Evolutionary conservation across 768 basidiomycete genomes (phyloP).

Genomic region (Auricularia sp.): DNA sequence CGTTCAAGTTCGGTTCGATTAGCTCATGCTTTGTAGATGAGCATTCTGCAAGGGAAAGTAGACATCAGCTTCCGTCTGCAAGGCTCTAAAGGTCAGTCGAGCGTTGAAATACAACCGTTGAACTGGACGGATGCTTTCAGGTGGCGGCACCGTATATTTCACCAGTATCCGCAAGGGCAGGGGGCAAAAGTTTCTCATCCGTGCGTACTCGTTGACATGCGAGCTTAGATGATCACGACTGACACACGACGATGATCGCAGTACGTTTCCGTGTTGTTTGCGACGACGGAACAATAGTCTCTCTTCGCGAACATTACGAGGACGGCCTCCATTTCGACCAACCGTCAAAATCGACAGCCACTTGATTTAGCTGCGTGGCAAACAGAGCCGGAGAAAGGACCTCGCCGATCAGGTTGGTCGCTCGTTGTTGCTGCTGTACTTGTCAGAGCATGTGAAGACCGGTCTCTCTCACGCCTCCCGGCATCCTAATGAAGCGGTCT

Average conservation of each 20-base stretch:
- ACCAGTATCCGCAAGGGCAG: conserved; percentile 73
- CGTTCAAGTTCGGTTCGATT: not conserved
- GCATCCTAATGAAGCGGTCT: too few species aligned
- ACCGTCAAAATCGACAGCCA: not conserved
- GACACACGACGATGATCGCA: conserved; percentile 16
- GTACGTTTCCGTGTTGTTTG: conserved; percentile 61
- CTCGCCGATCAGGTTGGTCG: too few species aligned
- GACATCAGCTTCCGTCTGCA: conserved; percentile 69
- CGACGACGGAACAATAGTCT: conserved; percentile 45
- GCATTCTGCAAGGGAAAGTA: conserved; percentile 64
- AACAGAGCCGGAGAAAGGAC: too few species aligned
- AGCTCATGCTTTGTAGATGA: conserved; percentile 38
- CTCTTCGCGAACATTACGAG: conserved; percentile 18
- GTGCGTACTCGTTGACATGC: conserved; percentile 34
- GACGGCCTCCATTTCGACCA: not conserved
- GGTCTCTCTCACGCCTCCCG: too few species aligned
- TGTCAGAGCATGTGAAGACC: too few species aligned
- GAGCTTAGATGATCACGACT: not conserved
- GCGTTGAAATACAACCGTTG: not conserved
- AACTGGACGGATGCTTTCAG: conserved; percentile 24
- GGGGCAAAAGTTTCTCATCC: conserved; percentile 55
- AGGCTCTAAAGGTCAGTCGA: conserved; percentile 51
- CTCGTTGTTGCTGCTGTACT: too few species aligned
- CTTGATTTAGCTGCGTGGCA: not conserved
- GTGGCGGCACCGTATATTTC: conserved; percentile 70